These are phyloP conservation scores for Colletotrichum musicola DNA, from an alignment of 2,329 filamentous ascomycete species.

Conservation along the genomic window DNA sequence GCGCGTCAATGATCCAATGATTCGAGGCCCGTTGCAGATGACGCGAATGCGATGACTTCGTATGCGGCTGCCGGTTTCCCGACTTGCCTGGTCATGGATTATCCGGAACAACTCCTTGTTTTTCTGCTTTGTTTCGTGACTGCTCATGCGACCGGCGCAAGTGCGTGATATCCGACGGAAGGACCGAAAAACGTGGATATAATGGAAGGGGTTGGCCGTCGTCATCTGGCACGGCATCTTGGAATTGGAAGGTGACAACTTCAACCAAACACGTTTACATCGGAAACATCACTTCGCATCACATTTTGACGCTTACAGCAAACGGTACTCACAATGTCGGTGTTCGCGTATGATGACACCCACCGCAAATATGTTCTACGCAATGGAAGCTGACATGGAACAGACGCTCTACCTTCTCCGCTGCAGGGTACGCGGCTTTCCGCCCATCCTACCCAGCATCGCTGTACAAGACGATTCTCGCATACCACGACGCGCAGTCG, in stretches of 20 bases:
- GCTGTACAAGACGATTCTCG: constrained; percentile 66
- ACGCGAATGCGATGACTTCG: not conserved
- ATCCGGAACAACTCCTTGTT: not conserved
- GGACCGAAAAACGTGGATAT: constrained; percentile 10
- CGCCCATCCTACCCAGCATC: constrained; percentile 69
- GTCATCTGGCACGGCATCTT: not conserved
- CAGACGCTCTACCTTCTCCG: constrained; percentile 68
- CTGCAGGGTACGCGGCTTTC: constrained; percentile 70
- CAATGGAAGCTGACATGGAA: constrained; percentile 26
- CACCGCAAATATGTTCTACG: not conserved
- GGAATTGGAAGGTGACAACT: not conserved
- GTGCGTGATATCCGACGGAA: not conserved
- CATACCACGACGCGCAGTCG: constrained; percentile 61
- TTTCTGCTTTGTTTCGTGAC: not conserved
- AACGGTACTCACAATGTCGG: constrained; percentile 55
- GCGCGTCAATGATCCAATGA: too few species aligned
- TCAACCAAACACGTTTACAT: constrained; percentile 8
- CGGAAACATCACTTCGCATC: constrained; percentile 7
- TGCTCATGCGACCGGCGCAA: not conserved
- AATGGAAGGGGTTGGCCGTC: not conserved
- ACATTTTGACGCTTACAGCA: not conserved
- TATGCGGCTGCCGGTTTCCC: not conserved
- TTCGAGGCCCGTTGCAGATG: constrained; percentile 9
- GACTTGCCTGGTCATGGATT: not conserved
- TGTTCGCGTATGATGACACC: constrained; percentile 58